Conservation (phyloP, 176 grass and related monocot species). For the Hsuehochloa calcarea region DNA sequence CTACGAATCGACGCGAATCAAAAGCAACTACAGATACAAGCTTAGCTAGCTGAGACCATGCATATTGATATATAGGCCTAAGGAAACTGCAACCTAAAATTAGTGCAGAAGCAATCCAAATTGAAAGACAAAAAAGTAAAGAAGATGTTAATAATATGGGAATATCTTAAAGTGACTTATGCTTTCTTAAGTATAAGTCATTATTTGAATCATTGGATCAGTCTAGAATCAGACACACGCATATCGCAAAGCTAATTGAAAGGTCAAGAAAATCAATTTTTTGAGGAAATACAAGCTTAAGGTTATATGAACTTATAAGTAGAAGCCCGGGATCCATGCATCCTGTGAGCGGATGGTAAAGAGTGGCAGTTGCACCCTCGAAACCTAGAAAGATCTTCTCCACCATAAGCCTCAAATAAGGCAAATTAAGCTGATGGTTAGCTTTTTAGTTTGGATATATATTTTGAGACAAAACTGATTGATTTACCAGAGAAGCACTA, state of each 20-base stretch:
- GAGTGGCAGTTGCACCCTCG: neutral
- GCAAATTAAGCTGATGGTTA: neutral
- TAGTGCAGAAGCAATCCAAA: neutral
- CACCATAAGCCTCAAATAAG: neutral
- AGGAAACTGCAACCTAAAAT: neutral
- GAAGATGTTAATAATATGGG: neutral
- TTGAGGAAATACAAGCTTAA: neutral
- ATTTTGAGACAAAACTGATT: neutral
- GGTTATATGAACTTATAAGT: neutral
- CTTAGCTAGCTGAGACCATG: neutral
- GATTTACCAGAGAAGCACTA: neutral
- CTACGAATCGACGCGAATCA: neutral
- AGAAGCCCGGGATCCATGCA: neutral
- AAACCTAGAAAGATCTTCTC: neutral
- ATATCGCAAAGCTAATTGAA: neutral
- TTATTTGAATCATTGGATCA: neutral
- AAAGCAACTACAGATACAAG: neutral
- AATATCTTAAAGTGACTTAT: neutral
- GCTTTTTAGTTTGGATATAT: neutral
- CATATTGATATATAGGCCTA: neutral
- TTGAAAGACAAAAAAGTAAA: neutral
- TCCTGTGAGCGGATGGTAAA: neutral
- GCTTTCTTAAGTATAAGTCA: neutral
- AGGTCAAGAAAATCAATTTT: neutral
- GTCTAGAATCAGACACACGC: neutral